Percentiles rank a stretch among this genome's conserved stretches.
Conservation (phyloP, 2,329 filamentous ascomycete genomes). For the Aspergillus pseudoviridinutans region DNA sequence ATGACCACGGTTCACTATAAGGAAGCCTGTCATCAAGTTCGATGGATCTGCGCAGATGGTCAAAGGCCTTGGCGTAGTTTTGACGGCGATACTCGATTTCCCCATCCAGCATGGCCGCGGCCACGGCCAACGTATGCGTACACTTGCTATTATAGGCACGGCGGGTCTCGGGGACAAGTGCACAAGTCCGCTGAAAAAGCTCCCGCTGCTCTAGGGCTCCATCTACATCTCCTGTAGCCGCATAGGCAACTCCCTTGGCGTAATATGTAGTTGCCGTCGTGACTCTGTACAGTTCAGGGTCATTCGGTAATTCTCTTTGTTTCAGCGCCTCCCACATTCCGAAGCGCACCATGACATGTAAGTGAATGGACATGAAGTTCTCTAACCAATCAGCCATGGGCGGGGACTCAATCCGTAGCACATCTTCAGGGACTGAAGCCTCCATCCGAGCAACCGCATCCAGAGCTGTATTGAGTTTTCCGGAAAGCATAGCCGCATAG, state of each 20-base stretch:
- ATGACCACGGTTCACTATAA: constrained; percentile 71
- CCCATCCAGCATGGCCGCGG: constrained; percentile 62
- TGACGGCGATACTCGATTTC: constrained; percentile 66
- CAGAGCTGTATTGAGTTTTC: constrained; percentile 58
- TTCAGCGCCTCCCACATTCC: constrained; percentile 66
- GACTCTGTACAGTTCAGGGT: constrained; percentile 59
- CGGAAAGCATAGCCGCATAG: constrained; percentile 73
- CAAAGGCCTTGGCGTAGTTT: constrained; percentile 56
- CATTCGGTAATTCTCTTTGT: constrained; percentile 52
- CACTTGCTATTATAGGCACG: constrained; percentile 66
- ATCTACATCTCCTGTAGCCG: constrained; percentile 51
- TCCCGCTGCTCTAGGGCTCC: constrained; percentile 50
- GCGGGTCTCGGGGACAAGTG: constrained; percentile 54
- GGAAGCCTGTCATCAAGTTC: constrained; percentile 58
- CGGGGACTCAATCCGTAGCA: constrained; percentile 62
- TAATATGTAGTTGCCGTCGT: constrained; percentile 66
- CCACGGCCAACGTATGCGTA: constrained; percentile 60
- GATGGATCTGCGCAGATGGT: constrained; percentile 54
- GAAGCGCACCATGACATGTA: constrained; percentile 69
- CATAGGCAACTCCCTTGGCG: constrained; percentile 61
- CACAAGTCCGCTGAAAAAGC: constrained; percentile 50
- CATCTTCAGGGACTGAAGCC: constrained; percentile 55
- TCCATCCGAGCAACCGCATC: constrained; percentile 59
- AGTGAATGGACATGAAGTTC: constrained; percentile 60
- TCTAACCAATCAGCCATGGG: constrained; percentile 79